Evolutionary conservation across 805 yeast genomes (phyloP).

Genomic region (Starmerella lactis-condensi): DNA sequence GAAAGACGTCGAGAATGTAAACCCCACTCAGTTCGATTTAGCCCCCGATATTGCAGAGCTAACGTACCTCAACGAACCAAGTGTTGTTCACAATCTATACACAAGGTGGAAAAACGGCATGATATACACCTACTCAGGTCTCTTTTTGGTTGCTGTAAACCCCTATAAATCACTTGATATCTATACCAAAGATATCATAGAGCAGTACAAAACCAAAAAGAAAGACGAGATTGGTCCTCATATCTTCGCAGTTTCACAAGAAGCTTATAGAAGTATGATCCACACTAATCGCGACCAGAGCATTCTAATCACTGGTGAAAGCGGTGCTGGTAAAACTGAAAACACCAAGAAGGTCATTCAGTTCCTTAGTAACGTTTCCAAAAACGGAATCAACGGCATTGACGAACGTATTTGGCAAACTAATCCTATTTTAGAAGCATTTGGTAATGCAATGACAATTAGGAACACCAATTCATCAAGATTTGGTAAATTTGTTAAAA

Average conservation of each 20-base stretch:
- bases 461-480: slow-evolving; percentile 88
- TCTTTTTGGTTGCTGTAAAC: slow-evolving; percentile 84
- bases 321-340: slow-evolving; percentile 98
- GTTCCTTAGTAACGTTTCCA: slow-evolving; percentile 60
- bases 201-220: slow-evolving; percentile 33
- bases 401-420: slow-evolving; percentile 81
- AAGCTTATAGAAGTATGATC: slow-evolving; percentile 60
- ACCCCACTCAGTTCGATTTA: slow-evolving; percentile 77
- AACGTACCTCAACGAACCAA: slow-evolving; percentile 85
- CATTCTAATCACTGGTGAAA: slow-evolving; percentile 92
- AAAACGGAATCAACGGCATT: slow-evolving; percentile 26
- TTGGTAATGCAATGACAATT: slow-evolving; percentile 93
- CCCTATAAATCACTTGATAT: slow-evolving; percentile 67
- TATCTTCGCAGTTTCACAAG: slow-evolving; percentile 76
- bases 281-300: slow-evolving; percentile 61
- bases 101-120: slow-evolving; percentile 57
- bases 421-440: slow-evolving; percentile 86
- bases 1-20: slow-evolving; percentile 43
- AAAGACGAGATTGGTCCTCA: slow-evolving; percentile 52
- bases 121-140: slow-evolving; percentile 88
- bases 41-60: slow-evolving; percentile 91
- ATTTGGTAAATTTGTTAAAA: slow-evolving; percentile 87
- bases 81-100: slow-evolving; percentile 72
- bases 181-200: slow-evolving; percentile 42
- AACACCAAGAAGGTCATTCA: slow-evolving; percentile 89